Base-by-base conservation (phyloP, 139 green algal genomes). In the Deuterostichococcus epilithicus region DNA sequence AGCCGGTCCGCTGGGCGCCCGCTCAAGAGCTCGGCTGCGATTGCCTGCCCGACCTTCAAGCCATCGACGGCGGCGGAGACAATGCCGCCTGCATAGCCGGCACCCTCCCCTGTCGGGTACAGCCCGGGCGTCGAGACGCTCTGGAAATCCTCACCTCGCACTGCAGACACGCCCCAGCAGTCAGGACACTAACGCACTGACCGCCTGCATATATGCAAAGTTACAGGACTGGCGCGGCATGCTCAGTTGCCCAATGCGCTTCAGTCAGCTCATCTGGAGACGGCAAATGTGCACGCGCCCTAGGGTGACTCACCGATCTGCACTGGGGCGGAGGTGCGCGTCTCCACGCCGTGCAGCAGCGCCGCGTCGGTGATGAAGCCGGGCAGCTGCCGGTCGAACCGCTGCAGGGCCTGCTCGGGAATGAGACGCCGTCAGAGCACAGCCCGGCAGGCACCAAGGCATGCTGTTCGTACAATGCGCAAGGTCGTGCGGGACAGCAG, bases 41-140 rank as follows among this genome's bases (percentile, higher is more conserved):
- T 66, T 0, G 78, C 76, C 32, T 65, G 30, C 2, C 78, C 88
- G 52, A 90, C 81, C 18, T 71, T 39, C 65, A 93, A 68, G 23
- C 92, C 92, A 72, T 97, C 92, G 33, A 97, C 92, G 3, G 91
- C 90, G 8, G 92, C 88, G 3, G 80, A 90, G 20, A 97, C 87
- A 72, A 97, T 97, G 34, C 92, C 92, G 30, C 92, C 92, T 3
- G 92, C 92, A 76, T 96, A 95, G 4, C 92, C 92, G 25, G 92
- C 92, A 30, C 92, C 92, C 75, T 95, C 92, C 1, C 92, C 92
- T 36, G 81, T 84, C 0, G 92, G 92, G 76, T 89, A 94, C 26
- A 97, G 84, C 25, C 89, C 90, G 1, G 33, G n/a, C 58, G 87
- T 39, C 10, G 45, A 82, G 10, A 78, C 34, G 42, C 83, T 91